These are phyloP conservation scores for Nakazawaea anatomiae DNA, from an alignment of 805 yeast species.

Conservation along the genomic window DNA sequence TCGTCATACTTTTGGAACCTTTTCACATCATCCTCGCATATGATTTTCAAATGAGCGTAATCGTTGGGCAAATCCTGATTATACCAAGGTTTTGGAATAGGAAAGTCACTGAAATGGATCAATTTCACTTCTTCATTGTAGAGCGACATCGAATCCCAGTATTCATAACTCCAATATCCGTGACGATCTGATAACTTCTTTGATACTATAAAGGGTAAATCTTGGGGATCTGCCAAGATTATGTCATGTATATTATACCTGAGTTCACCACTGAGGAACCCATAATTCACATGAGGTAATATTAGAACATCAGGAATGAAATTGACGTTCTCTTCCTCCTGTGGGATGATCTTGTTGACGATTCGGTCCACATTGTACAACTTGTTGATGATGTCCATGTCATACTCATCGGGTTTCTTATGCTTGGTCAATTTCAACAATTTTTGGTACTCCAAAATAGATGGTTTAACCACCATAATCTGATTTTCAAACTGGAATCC, in stretches of 20 bases:
- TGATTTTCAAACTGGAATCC: conserved; percentile 31
- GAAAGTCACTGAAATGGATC: conserved; percentile 62
- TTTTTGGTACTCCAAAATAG: conserved; percentile 16
- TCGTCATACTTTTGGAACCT: conserved; percentile 7
- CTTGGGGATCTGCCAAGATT: conserved; percentile 38
- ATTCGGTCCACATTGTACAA: conserved; percentile 21
- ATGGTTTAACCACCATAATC: conserved; percentile 58
- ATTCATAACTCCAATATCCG: conserved; percentile 6
- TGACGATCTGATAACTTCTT: conserved; percentile 18
- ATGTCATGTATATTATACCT: conserved; percentile 29
- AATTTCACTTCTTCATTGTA: conserved; percentile 31
- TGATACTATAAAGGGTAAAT: conserved; percentile 22
- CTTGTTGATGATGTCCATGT: conserved; percentile 47
- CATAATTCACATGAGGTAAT: conserved; percentile 48
- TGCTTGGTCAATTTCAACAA: conserved; percentile 19
- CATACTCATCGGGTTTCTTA: conserved; percentile 34
- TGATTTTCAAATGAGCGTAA: conserved; percentile 22
- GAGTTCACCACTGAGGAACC: conserved; percentile 46
- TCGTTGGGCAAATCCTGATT: conserved; percentile 16
- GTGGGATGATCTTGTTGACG: conserved; percentile 10
- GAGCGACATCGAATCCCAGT: conserved; percentile 27
- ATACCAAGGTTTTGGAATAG: conserved; percentile 64
- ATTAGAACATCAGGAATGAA: conserved; percentile 24
- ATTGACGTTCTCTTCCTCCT: conserved; percentile 7
- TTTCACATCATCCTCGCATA: conserved; percentile 19